A percentile compares a stretch with the other conserved stretches of the same genome.
Conservation (phyloP, 2,329 filamentous ascomycete species). For the Fusarium pseudonygamai region DNA sequence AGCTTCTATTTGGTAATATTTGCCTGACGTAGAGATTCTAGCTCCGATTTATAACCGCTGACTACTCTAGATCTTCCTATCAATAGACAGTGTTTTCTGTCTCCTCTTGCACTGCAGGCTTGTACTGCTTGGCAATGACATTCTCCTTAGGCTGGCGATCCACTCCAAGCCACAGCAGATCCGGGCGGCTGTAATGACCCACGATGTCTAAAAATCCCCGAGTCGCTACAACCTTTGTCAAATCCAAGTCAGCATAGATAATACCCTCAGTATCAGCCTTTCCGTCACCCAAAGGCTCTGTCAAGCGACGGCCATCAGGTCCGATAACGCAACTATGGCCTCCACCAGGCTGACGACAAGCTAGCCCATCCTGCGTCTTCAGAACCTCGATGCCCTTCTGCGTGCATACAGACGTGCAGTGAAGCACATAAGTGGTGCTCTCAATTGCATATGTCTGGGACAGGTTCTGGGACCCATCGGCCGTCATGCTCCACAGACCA, state of each 20-base stretch:
- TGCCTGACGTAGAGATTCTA: neutral
- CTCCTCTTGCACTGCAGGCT: neutral
- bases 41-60: neutral
- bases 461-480: slow-evolving; percentile 52
- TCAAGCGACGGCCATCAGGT: slow-evolving; percentile 37
- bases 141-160: slow-evolving; percentile 30
- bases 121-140: slow-evolving; percentile 22
- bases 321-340: slow-evolving; percentile 37
- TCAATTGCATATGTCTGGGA: slow-evolving; percentile 67
- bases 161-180: slow-evolving; percentile 51
- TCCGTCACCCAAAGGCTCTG: slow-evolving; percentile 18
- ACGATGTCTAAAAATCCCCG: slow-evolving; percentile 53
- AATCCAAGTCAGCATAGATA: slow-evolving; percentile 60
- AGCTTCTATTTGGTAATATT: neutral
- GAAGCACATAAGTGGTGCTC: slow-evolving; percentile 62
- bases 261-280: slow-evolving; percentile 53
- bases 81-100: neutral
- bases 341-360: slow-evolving; percentile 32
- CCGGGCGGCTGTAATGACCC: slow-evolving; percentile 50
- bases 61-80: neutral
- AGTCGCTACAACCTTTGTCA: slow-evolving; percentile 53
- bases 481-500: slow-evolving; percentile 45
- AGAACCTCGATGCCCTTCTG: slow-evolving; percentile 54
- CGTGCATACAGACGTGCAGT: slow-evolving; percentile 47
- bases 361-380: slow-evolving; percentile 50